A percentile compares a stretch with the other conserved stretches of the same genome.
These are phyloP conservation scores for Pugionium dolabratum DNA, from an alignment of 345 rosid species.

Conservation along the genomic window DNA sequence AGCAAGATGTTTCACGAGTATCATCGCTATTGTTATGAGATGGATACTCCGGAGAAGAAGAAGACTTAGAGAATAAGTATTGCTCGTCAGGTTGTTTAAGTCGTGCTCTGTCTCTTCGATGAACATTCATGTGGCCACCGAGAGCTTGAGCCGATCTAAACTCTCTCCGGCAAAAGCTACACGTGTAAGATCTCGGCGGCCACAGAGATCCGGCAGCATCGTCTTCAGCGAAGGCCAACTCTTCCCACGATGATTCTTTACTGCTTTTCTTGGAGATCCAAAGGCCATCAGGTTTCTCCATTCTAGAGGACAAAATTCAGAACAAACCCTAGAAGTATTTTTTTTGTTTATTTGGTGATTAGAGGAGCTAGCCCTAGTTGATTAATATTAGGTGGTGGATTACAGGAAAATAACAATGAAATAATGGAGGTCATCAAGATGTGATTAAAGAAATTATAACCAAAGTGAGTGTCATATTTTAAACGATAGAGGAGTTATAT, in stretches of 20 bases:
- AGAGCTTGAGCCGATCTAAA: constrained; percentile 76
- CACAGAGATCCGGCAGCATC: constrained; percentile 73
- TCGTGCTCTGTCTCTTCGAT: constrained; percentile 89
- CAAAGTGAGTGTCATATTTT: constrained; percentile 32
- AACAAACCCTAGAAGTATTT: constrained; percentile 33
- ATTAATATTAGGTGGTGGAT: constrained; percentile 40
- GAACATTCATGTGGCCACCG: constrained; percentile 67
- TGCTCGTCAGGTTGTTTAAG: constrained; percentile 63
- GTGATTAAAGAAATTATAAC: constrained; percentile 8
- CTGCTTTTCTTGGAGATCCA: constrained; percentile 27
- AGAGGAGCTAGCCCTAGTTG: constrained; percentile 40
- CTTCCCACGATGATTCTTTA: constrained; percentile 75
- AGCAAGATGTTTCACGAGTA: constrained; percentile 36
- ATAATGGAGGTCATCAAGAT: constrained; percentile 32
- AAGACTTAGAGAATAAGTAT: constrained; percentile 37
- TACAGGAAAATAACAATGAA: constrained; percentile 32
- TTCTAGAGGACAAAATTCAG: constrained; percentile 23
- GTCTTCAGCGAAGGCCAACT: constrained; percentile 84
- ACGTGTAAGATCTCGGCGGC: constrained; percentile 94
- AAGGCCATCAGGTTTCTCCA: constrained; percentile 27
- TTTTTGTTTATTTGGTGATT: constrained; percentile 18
- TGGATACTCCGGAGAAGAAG: constrained; percentile 46
- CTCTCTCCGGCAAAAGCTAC: constrained; percentile 83
- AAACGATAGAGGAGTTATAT: constrained; percentile 13
- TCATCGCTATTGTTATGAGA: constrained; percentile 42